Evolutionary conservation across 2,329 filamentous ascomycete species (phyloP).

Genomic region (Cercospora janseana): DNA sequence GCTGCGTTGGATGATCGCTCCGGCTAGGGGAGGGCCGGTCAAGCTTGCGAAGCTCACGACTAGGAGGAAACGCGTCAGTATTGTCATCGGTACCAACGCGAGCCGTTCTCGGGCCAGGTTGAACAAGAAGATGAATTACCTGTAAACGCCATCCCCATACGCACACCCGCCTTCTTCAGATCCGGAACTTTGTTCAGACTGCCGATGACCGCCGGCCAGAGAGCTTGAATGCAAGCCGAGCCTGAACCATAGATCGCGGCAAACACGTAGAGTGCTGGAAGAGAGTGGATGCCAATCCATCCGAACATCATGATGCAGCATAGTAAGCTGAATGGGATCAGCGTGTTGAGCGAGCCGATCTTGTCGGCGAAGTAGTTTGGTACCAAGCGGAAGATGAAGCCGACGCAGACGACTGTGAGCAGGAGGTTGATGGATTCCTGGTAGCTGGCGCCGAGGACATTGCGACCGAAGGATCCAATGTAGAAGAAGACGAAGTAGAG

Average conservation of each 20-base stretch:
- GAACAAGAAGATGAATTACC: too few species aligned
- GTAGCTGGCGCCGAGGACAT: constrained; percentile 47
- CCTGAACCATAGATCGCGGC: constrained; percentile 48
- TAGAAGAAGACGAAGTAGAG: constrained; percentile 50
- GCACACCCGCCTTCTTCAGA: constrained; percentile 46
- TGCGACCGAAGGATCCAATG: constrained; percentile 42
- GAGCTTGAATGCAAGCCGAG: constrained; percentile 46
- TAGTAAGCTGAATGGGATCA: constrained; percentile 51
- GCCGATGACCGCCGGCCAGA: constrained; percentile 47
- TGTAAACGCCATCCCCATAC: constrained; percentile 51
- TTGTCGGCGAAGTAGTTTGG: constrained; percentile 56
- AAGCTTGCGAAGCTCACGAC: constrained; percentile 47
- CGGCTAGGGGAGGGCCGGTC: constrained; percentile 49
- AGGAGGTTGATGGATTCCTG: constrained; percentile 55
- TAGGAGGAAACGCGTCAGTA: background rate
- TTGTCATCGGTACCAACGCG: too few species aligned
- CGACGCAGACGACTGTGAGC: constrained; percentile 57
- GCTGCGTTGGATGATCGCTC: constrained; percentile 44
- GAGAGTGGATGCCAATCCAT: constrained; percentile 54
- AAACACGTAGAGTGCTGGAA: constrained; percentile 44
- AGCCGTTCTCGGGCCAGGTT: too few species aligned
- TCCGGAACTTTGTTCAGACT: constrained; percentile 45
- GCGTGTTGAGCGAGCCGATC: constrained; percentile 56
- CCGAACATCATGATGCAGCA: constrained; percentile 53
- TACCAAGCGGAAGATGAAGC: constrained; percentile 55